These are phyloP conservation scores for Parmales sp. DNA, from an alignment of 108 stramenopile species.

Conservation along the genomic window DNA sequence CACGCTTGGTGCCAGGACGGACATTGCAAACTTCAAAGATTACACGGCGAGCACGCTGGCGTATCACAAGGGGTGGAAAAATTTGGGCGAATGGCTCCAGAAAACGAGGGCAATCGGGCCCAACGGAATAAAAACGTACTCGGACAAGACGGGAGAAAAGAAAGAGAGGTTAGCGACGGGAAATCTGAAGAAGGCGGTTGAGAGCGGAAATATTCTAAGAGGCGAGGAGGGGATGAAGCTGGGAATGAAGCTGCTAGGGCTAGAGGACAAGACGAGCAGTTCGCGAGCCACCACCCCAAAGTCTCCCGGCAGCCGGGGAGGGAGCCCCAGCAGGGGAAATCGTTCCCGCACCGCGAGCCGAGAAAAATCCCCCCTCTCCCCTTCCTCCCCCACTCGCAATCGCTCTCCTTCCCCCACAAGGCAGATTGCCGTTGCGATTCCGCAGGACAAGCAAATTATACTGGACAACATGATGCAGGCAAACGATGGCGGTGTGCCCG, in stretches of 20 bases:
- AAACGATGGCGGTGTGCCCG: no score
- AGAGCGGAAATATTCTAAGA: not conserved
- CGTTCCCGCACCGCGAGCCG: not conserved
- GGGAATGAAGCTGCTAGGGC: not conserved
- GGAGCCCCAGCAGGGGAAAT: not conserved
- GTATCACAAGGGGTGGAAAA: not conserved
- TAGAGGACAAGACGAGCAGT: not conserved
- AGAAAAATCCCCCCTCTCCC: not conserved
- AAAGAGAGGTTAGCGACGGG: slow-evolving; percentile 3
- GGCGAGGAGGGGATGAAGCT: slow-evolving; percentile 1
- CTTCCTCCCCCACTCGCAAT: no score
- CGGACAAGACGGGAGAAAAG: not conserved
- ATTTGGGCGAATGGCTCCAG: slow-evolving; percentile 5
- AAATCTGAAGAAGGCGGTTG: not conserved
- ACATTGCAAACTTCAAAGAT: not conserved
- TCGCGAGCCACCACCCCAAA: not conserved
- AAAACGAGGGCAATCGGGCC: slow-evolving; percentile 6
- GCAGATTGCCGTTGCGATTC: no score
- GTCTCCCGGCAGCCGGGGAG: not conserved
- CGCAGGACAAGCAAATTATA: no score
- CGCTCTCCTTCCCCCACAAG: no score
- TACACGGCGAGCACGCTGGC: not conserved
- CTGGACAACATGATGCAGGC: no score
- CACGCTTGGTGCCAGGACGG: not conserved
- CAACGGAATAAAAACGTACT: not conserved